A percentile compares a stretch with the other conserved stretches of the same genome.
Evolutionary conservation across 768 basidiomycete genomes (phyloP).

Genomic region (Arthromyces matolae): DNA sequence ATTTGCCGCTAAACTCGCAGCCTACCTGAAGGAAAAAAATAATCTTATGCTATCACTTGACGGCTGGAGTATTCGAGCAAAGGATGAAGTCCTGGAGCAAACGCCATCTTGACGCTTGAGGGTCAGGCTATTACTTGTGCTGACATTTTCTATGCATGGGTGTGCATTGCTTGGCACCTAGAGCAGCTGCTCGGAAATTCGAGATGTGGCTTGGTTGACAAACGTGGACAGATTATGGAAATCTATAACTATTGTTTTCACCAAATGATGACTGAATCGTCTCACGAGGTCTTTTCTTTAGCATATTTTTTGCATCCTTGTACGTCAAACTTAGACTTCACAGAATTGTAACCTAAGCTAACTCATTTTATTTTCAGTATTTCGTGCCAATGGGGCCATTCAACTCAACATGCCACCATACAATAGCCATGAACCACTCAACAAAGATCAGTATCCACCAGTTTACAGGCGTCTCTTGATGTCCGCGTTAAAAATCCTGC

Average conservation of each 20-base stretch:
- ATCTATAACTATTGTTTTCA: conserved; percentile 25
- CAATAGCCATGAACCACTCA: too few species aligned
- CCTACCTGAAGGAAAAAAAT: conserved; percentile 1
- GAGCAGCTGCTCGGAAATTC: conserved; percentile 17
- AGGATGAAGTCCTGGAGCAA: conserved; percentile 6
- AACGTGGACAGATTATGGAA: conserved; percentile 14
- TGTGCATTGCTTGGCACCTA: conserved; percentile 26
- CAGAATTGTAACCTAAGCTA: too few species aligned
- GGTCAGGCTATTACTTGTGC: conserved; percentile 26
- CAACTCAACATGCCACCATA: too few species aligned
- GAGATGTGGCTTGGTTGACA: not conserved
- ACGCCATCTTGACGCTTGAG: conserved; percentile 24
- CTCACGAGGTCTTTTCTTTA: too few species aligned
- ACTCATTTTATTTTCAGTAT: too few species aligned
- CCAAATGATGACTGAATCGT: conserved; percentile 29
- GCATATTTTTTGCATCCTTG: conserved; percentile 29
- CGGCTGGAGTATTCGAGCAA: not conserved
- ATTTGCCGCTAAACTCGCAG: too few species aligned
- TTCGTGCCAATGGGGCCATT: too few species aligned
- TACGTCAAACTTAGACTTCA: conserved; percentile 4
- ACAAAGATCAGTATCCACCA: too few species aligned
- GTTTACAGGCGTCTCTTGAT: too few species aligned
- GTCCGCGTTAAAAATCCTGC: not conserved
- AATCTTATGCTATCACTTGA: not conserved
- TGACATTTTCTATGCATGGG: conserved; percentile 28